Conservation (phyloP, 495 filamentous ascomycete genomes). For the Hypoxylon intermedium region DNA sequence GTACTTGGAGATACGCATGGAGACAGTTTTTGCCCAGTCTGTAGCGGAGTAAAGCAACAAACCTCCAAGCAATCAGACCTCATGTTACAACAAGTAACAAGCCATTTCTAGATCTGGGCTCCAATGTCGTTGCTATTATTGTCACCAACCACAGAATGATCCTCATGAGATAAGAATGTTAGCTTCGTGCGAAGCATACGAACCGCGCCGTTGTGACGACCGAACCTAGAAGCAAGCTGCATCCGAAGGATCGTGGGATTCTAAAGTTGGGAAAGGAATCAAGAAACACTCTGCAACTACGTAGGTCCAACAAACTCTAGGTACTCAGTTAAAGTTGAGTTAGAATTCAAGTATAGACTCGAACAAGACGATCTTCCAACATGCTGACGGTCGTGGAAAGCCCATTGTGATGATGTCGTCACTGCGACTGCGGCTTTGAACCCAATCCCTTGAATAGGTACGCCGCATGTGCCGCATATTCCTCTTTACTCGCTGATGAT, state of each 20-base stretch:
- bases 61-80: not conserved
- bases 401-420: not conserved
- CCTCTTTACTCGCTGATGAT: not conserved
- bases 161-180: not conserved
- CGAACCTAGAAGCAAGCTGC: slow-evolving; percentile 15
- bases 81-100: slow-evolving; percentile 10
- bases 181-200: slow-evolving; percentile 6
- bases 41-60: slow-evolving; percentile 9
- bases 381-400: slow-evolving; percentile 11
- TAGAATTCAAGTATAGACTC: slow-evolving; percentile 1
- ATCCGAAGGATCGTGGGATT: slow-evolving; percentile 26
- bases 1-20: no score
- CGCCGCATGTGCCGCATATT: slow-evolving; percentile 25
- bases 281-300: slow-evolving; percentile 13
- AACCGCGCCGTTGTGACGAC: not conserved
- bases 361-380: slow-evolving; percentile 5
- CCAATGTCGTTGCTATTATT: not conserved
- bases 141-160: not conserved
- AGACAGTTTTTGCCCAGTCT: slow-evolving; percentile 14
- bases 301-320: slow-evolving; percentile 1
- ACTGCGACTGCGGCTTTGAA: not conserved
- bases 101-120: not conserved
- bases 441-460: no score
- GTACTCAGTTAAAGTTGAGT: not conserved
- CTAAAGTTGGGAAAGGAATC: slow-evolving; percentile 13